Base-by-base conservation (phyloP, 2,329 filamentous ascomycete genomes). In the Sarocladiaceae sp. region DNA sequence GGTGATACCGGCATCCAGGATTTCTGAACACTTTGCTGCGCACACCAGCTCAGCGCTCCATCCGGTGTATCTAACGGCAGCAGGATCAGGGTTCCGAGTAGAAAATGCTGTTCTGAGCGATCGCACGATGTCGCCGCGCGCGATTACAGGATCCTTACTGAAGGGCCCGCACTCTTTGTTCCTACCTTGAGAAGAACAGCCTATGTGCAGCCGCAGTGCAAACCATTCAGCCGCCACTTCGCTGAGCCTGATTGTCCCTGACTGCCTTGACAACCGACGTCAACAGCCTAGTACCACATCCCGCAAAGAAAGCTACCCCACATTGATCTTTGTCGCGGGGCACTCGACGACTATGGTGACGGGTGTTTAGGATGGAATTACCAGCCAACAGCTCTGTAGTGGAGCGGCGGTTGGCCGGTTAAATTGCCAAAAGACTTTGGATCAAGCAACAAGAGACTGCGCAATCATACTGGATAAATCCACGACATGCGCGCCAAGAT, bases 1-100 rank as follows among this genome's bases (percentile, higher is more conserved):
- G 82, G 83, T 3, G 79, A 88, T 61, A 88, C 83, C 16, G 84
- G 84, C 0, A 62, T 88, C 18, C 83, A 87, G 55, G 84, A 88
- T 58, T 88, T 80, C 55, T 88, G 61, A 73, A 24, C 15, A 3
- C 21, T 9, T 21, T n/a, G n/a, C 18, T 35, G 33, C 10, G 19
- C 34, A 24, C 19, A n/a, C n/a, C n/a, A n/a, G n/a, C n/a, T n/a
- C n/a, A n/a, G n/a, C n/a, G n/a, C n/a, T n/a, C n/a, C n/a, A n/a
- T n/a, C n/a, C n/a, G n/a, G n/a, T n/a, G n/a, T n/a, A n/a, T n/a
- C n/a, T n/a, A n/a, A n/a, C n/a, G n/a, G n/a, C n/a, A n/a, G n/a
- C n/a, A n/a, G n/a, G n/a, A n/a, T n/a, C n/a, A n/a, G n/a, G n/a
- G n/a, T n/a, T n/a, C n/a, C n/a, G n/a, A n/a, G n/a, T n/a, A n/a